A percentile compares a stretch with the other conserved stretches of the same genome.
Evolutionary conservation across 148 eudicot genomes (phyloP).

Genomic region (Hydrangea macrophylla): DNA sequence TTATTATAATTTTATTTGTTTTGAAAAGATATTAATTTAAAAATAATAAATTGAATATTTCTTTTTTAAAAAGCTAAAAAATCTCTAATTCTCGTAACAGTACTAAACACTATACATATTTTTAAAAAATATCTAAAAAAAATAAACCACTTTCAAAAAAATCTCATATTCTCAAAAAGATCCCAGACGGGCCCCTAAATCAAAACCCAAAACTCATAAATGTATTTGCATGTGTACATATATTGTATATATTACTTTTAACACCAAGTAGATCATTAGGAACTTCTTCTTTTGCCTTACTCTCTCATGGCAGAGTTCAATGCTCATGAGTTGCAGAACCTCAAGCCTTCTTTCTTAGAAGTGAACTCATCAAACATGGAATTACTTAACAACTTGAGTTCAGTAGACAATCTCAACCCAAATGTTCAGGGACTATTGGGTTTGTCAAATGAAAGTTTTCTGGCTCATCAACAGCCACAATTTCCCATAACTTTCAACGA

Average conservation of each 20-base stretch:
- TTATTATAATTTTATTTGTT: no score
- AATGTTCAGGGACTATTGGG: slow-evolving; percentile 27
- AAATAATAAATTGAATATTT: no score
- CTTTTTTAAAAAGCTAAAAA: no score
- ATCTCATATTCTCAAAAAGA: no score
- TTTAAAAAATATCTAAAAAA: no score
- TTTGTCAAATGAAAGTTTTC: slow-evolving; percentile 22
- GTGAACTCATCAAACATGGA: slow-evolving; percentile 30
- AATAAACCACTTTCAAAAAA: no score
- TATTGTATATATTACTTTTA: neutral
- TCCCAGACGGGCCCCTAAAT: no score
- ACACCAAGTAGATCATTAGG: neutral
- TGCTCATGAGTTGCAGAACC: slow-evolving; percentile 29
- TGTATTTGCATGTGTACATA: no score
- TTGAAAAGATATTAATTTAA: no score
- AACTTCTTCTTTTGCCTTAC: neutral
- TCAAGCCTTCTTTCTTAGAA: slow-evolving; percentile 30
- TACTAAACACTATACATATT: no score
- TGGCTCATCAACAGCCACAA: slow-evolving; percentile 21
- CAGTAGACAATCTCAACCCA: slow-evolving; percentile 20
- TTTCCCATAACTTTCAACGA: slow-evolving; percentile 2
- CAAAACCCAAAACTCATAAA: neutral
- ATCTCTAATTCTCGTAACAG: no score
- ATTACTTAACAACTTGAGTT: slow-evolving; percentile 15
- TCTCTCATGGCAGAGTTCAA: slow-evolving; percentile 42